Evolutionary conservation across 768 basidiomycete genomes (phyloP).

Genomic region (Macrolepiota albuminosa): DNA sequence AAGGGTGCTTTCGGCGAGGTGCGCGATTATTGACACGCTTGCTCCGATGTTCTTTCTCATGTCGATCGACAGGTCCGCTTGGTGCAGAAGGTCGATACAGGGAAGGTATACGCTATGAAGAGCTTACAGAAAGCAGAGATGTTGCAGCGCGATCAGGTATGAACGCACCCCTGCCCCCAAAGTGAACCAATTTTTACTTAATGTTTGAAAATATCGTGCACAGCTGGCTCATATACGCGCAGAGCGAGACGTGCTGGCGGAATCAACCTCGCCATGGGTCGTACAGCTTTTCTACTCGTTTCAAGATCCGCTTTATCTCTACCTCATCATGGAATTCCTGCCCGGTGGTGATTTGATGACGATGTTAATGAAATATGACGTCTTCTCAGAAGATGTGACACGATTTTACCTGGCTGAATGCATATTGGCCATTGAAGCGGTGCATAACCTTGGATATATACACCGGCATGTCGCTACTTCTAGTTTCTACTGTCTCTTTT

Average conservation of each 20-base stretch:
- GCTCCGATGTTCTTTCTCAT: neutral
- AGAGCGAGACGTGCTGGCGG: constrained; percentile 93
- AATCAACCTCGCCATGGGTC: constrained; percentile 96
- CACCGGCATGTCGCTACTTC: constrained; percentile 64
- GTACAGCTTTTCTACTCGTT: constrained; percentile 98
- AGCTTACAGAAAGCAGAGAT: constrained; percentile 97
- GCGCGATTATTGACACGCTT: constrained; percentile 15
- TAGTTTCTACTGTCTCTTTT: neutral
- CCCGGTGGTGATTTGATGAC: constrained; percentile 99
- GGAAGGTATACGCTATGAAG: constrained; percentile 99
- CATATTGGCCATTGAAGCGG: constrained; percentile 95
- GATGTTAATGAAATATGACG: constrained; percentile 99
- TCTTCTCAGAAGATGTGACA: constrained; percentile 97
- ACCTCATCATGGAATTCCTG: constrained; percentile 88
- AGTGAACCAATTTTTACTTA: neutral
- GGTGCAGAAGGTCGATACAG: constrained; percentile 95
- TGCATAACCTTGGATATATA: constrained; percentile 98
- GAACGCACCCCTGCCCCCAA: constrained; percentile 15
- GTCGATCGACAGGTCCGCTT: constrained; percentile 65
- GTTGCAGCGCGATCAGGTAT: constrained; percentile 97
- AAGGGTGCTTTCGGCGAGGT: constrained; percentile 99
- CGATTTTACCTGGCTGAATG: constrained; percentile 99
- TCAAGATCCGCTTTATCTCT: constrained; percentile 93
- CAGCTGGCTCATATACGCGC: constrained; percentile 97
- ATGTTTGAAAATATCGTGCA: constrained; percentile 1